A percentile compares a stretch with the other conserved stretches of the same genome.
Evolutionary conservation across 257 asterid species (phyloP).

Genomic region (Sherardia arvensis): DNA sequence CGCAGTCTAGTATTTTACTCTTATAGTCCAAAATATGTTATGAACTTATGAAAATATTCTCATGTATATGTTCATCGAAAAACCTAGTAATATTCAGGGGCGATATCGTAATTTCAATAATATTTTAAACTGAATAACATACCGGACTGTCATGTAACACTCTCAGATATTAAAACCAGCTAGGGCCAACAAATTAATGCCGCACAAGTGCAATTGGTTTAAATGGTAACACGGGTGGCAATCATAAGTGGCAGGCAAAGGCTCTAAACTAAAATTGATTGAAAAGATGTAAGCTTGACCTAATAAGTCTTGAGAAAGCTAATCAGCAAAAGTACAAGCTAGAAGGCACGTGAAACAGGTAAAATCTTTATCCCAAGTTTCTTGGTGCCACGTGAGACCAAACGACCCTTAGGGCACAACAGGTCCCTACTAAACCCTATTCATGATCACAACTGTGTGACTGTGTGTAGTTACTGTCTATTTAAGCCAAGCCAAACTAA

Average conservation of each 20-base stretch:
- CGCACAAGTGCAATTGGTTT: neutral
- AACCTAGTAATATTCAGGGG: too few relatives aligned
- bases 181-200: neutral
- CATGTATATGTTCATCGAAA: too few relatives aligned
- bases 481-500: constrained; percentile 1
- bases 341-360: neutral
- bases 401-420: constrained; percentile 15
- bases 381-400: constrained; percentile 23
- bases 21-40: too few relatives aligned
- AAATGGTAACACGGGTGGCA: constrained; percentile 8
- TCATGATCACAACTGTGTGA: neutral
- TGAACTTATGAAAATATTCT: too few relatives aligned
- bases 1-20: too few relatives aligned
- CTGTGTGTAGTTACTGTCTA: neutral
- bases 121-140: too few relatives aligned
- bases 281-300: constrained; percentile 10
- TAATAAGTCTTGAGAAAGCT: neutral
- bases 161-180: neutral
- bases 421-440: constrained; percentile 22
- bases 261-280: constrained; percentile 8
- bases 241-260: constrained; percentile 29
- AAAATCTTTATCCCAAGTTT: neutral
- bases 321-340: neutral
- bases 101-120: too few relatives aligned
- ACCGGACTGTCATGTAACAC: too few relatives aligned